Evolutionary conservation across 352 stramenopile species (phyloP).

Genomic region (Phytophthora idaei): DNA sequence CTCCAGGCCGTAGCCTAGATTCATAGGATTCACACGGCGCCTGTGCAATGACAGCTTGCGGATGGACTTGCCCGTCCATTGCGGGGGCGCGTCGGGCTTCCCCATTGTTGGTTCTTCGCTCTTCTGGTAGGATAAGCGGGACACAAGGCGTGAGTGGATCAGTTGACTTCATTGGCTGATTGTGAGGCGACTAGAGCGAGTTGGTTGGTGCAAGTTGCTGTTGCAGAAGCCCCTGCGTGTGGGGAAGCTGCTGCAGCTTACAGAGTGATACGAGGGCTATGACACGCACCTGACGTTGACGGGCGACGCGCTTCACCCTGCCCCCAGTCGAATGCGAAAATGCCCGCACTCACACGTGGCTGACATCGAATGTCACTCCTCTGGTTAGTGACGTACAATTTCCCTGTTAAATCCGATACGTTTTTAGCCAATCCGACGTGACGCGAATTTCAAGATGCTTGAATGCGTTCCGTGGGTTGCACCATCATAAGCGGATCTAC

Average conservation of each 20-base stretch:
- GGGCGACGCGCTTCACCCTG: slow-evolving; percentile 5
- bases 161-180: slow-evolving; percentile 5
- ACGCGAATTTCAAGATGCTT: slow-evolving; percentile 8
- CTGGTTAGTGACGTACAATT: slow-evolving; percentile 1
- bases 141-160: slow-evolving; percentile 6
- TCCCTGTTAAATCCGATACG: neutral
- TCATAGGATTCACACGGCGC: slow-evolving; percentile 58
- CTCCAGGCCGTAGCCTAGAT: slow-evolving; percentile 72
- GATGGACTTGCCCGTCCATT: slow-evolving; percentile 79
- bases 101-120: slow-evolving; percentile 34
- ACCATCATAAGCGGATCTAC: slow-evolving; percentile 28
- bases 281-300: slow-evolving; percentile 19
- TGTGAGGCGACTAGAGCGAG: slow-evolving; percentile 1
- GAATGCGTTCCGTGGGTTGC: neutral
- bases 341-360: slow-evolving; percentile 24
- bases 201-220: neutral
- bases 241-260: neutral
- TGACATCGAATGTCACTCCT: slow-evolving; percentile 6
- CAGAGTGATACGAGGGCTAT: neutral
- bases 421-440: slow-evolving; percentile 7
- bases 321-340: slow-evolving; percentile 23
- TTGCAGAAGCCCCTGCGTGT: neutral
- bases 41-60: slow-evolving; percentile 68
- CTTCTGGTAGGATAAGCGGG: slow-evolving; percentile 4
- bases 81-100: slow-evolving; percentile 42